These are phyloP conservation scores for Verticillium zaregamsianum DNA, from an alignment of 2,329 filamentous ascomycete genomes.

Conservation along the genomic window DNA sequence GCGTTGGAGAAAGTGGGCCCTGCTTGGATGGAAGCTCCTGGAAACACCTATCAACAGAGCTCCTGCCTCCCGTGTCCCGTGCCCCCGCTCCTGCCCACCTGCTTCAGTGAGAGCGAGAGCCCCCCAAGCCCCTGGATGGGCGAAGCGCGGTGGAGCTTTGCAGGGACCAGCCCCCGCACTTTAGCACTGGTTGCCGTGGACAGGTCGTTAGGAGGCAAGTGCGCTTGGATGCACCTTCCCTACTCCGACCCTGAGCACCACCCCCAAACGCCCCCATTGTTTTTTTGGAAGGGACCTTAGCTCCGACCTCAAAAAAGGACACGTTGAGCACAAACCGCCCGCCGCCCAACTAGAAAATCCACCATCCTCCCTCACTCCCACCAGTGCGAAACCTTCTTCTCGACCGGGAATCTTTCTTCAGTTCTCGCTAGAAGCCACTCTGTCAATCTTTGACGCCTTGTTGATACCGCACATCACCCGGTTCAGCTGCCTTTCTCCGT, in stretches of 20 bases:
- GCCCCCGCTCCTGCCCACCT: not conserved
- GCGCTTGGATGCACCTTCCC: not conserved
- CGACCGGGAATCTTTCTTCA: conserved; percentile 1
- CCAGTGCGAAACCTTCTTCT: conserved; percentile 9
- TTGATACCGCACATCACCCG: not conserved
- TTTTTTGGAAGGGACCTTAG: conserved; percentile 3
- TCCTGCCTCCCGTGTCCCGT: not conserved
- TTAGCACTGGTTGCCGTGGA: not conserved
- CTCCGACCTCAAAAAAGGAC: conserved; percentile 14
- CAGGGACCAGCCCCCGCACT: conserved; percentile 4
- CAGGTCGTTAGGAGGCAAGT: not conserved
- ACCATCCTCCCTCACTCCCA: conserved; percentile 6
- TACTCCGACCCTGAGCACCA: conserved; percentile 1
- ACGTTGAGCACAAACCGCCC: conserved; percentile 12
- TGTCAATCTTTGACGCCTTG: not conserved
- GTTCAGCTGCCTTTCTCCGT: not conserved
- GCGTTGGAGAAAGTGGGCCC: not conserved
- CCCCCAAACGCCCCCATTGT: conserved; percentile 2
- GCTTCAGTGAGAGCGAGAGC: not conserved
- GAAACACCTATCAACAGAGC: conserved; percentile 1
- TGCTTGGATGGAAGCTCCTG: conserved; percentile 4
- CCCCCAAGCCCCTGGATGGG: not conserved
- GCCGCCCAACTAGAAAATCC: conserved; percentile 2
- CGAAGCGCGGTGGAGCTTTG: not conserved
- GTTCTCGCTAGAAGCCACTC: not conserved